A percentile compares a stretch with the other conserved stretches of the same genome.
Evolutionary conservation across 2,329 filamentous ascomycete genomes (phyloP).

Genomic region (Ophiostoma triangulosporum): DNA sequence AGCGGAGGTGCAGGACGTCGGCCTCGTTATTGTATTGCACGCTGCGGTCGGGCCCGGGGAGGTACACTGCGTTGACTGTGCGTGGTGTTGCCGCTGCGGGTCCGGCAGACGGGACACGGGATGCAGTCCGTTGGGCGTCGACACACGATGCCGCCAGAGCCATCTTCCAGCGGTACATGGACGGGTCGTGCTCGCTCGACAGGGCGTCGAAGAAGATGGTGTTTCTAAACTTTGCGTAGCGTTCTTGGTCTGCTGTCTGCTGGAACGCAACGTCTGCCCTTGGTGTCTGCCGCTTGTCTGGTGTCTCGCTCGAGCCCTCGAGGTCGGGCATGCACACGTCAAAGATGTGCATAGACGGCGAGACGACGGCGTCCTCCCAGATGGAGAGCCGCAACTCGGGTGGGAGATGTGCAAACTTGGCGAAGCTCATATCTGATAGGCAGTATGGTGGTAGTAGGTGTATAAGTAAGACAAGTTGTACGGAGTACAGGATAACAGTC

Average conservation of each 20-base stretch:
- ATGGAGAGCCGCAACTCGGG: slow-evolving; percentile 16
- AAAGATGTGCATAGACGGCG: slow-evolving; percentile 16
- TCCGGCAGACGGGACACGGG: not conserved
- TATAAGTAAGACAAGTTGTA: not conserved
- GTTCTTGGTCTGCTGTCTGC: not conserved
- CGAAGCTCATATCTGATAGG: slow-evolving; percentile 5
- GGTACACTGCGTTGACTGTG: slow-evolving; percentile 15
- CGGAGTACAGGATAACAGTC: too few species aligned
- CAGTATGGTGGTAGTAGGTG: not conserved
- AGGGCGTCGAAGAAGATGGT: slow-evolving; percentile 6
- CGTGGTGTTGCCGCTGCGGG: not conserved
- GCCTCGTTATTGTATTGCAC: slow-evolving; percentile 15
- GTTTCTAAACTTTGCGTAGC: slow-evolving; percentile 1
- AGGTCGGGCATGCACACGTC: slow-evolving; percentile 12
- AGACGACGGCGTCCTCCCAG: slow-evolving; percentile 13
- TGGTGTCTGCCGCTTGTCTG: too few species aligned
- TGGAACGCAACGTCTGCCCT: not conserved
- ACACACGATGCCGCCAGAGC: slow-evolving; percentile 8
- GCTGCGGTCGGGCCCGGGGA: slow-evolving; percentile 16
- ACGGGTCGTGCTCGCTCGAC: slow-evolving; percentile 3
- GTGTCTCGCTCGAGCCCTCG: not conserved
- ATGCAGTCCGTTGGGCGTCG: slow-evolving; percentile 6
- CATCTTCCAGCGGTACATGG: slow-evolving; percentile 8
- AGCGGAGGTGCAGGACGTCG: slow-evolving; percentile 20
- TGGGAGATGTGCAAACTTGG: slow-evolving; percentile 13